A percentile compares a stretch with the other conserved stretches of the same genome.
Evolutionary conservation across 192 early-diverging fungal species (phyloP).

Genomic region (Endogone sp.): DNA sequence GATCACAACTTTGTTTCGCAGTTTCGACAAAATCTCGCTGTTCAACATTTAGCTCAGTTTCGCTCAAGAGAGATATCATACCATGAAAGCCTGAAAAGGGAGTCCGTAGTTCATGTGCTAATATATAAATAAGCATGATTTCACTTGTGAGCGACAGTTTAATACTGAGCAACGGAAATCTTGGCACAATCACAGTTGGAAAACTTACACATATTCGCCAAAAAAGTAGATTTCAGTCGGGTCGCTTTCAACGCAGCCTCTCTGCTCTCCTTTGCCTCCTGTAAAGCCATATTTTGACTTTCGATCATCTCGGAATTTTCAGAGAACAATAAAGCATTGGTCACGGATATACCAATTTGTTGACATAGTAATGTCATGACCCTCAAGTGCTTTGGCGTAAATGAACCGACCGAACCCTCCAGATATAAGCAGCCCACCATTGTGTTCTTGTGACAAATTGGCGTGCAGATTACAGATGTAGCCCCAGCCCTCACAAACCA

Average conservation of each 20-base stretch:
- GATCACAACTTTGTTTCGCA: conserved; percentile 47
- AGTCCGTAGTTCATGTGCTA: conserved; percentile 70
- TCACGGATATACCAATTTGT: conserved; percentile 48
- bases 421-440: conserved; percentile 41
- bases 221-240: conserved; percentile 25
- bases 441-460: conserved; percentile 39
- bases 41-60: conserved; percentile 43
- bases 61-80: conserved; percentile 45
- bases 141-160: background rate
- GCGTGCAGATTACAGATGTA: conserved; percentile 42
- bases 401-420: conserved; percentile 34
- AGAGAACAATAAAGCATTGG: conserved; percentile 40
- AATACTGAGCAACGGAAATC: too few species aligned
- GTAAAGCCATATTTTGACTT: conserved; percentile 24
- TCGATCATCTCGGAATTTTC: conserved; percentile 22
- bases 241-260: conserved; percentile 26
- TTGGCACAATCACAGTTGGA: background rate
- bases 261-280: conserved; percentile 30
- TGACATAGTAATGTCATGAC: conserved; percentile 46
- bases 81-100: conserved; percentile 53
- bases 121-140: too few species aligned
- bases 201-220: conserved; percentile 27
- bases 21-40: conserved; percentile 43
- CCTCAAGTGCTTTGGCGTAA: conserved; percentile 38
- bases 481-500: conserved; percentile 30